Evolutionary conservation across 106 monocot genomes (phyloP), one percentile per base, ranked within the genome.

Genomic region (Dendrobium huoshanense): DNA sequence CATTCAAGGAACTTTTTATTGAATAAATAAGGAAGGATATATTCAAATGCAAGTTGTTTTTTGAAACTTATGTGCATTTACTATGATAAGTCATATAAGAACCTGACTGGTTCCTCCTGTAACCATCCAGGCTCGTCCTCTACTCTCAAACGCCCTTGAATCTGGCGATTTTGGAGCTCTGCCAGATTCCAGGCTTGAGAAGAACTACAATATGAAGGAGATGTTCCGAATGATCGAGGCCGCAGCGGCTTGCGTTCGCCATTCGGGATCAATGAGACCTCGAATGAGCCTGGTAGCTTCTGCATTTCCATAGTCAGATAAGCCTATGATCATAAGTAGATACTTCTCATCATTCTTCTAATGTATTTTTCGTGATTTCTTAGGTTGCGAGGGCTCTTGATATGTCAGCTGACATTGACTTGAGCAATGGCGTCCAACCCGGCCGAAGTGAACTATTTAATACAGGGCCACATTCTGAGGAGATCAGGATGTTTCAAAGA

Each of bases 201-300:
- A 86, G 5, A 91, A 95, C 73, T 98, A 91, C 59, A 86, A 85
- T 37, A 81, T 91, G 78, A 67, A 54, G 2, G 92, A 98, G 84
- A 89, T 98, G 98, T 86, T 92, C 77, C 86, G 85, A 55, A 98
- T 98, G 92, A 91, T 98, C 59, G 98, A 98, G 82, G 92, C 87
- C 20, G 98, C 98, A 2, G 88, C 94, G 15, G 98, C 98, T 25
- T 94, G 94, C 44, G 81, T 92, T 4, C 98, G 98, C 11, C 92
- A 99, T 77, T 95, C 95, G 9, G 94, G 91, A 78, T 31, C 91
- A 47, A 92, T 91, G 88, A 91, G 98, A 79, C 98, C 95, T 81
- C 84, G 85, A 79, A 93, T 99, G 98, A 87, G 95, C 72, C 88
- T 87, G 83, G 97, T 97, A 85, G 55, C 13, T 13, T 70, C 37